Conservation (phyloP, 2,329 filamentous ascomycete species). For the Rutstroemia sydowiana region DNA sequence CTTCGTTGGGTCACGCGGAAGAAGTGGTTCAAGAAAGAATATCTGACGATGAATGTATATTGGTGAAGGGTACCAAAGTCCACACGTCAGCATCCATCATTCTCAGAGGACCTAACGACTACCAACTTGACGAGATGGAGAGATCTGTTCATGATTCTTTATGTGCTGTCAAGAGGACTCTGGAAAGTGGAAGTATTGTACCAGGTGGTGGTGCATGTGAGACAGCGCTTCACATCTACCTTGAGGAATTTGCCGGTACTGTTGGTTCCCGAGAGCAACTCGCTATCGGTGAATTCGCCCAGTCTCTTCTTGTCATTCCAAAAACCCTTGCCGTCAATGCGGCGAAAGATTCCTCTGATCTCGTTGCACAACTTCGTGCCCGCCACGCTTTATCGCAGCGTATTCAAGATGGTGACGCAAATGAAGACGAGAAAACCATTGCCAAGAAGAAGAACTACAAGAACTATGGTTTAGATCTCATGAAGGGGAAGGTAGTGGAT, state of each 20-base stretch:
- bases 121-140: slow-evolving; percentile 97
- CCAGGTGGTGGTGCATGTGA: slow-evolving; percentile 95
- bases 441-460: slow-evolving; percentile 96
- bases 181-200: slow-evolving; percentile 94
- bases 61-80: slow-evolving; percentile 91
- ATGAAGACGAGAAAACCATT: slow-evolving; percentile 80
- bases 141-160: slow-evolving; percentile 95
- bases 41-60: slow-evolving; percentile 96
- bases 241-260: slow-evolving; percentile 96
- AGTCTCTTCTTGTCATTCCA: slow-evolving; percentile 87
- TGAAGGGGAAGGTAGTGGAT: slow-evolving; percentile 84
- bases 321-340: slow-evolving; percentile 97
- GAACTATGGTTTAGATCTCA: slow-evolving; percentile 93
- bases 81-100: slow-evolving; percentile 94
- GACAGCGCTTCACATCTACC: slow-evolving; percentile 97
- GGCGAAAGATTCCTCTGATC: slow-evolving; percentile 90
- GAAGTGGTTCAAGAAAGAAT: slow-evolving; percentile 98
- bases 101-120: slow-evolving; percentile 91
- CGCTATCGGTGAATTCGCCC: slow-evolving; percentile 94
- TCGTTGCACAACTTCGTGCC: slow-evolving; percentile 90
- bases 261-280: slow-evolving; percentile 96
- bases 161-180: slow-evolving; percentile 91
- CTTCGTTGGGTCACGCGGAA: slow-evolving; percentile 82
- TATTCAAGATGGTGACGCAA: slow-evolving; percentile 74
- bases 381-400: slow-evolving; percentile 92